Conservation (phyloP, 495 filamentous ascomycete species). For the Podospora tetraspora region DNA sequence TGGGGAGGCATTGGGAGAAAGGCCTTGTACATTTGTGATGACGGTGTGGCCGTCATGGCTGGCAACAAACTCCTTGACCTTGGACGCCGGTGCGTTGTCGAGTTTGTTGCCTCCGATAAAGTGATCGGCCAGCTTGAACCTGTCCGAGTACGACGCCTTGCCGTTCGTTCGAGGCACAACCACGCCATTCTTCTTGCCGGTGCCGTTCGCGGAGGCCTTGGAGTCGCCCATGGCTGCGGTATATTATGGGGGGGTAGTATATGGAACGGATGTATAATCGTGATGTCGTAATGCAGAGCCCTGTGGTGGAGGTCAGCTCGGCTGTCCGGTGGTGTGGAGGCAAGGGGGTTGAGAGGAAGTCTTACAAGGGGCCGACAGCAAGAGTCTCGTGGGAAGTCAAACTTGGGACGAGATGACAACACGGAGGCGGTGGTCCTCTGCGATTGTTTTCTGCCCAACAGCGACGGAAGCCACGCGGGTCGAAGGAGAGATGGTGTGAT, state of each 20-base stretch:
- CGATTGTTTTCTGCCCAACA: neutral
- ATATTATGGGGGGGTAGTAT: neutral
- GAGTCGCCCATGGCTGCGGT: slow-evolving; percentile 36
- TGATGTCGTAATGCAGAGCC: neutral
- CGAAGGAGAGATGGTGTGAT: neutral
- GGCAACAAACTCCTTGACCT: slow-evolving; percentile 92
- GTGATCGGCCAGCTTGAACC: slow-evolving; percentile 76
- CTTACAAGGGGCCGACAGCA: neutral
- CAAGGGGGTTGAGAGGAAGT: neutral
- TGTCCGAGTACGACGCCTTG: slow-evolving; percentile 59
- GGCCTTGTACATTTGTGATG: slow-evolving; percentile 77
- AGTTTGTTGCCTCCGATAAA: slow-evolving; percentile 94
- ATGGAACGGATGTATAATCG: neutral
- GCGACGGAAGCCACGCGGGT: neutral
- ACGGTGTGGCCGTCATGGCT: slow-evolving; percentile 89
- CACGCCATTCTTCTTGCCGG: slow-evolving; percentile 27
- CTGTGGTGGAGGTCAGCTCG: neutral
- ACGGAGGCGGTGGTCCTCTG: neutral
- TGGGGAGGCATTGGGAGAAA: neutral
- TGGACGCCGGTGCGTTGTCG: slow-evolving; percentile 66
- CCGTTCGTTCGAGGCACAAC: slow-evolving; percentile 46
- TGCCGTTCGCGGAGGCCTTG: slow-evolving; percentile 46
- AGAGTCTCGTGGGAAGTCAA: neutral
- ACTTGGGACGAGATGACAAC: neutral
- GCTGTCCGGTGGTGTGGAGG: neutral